These are phyloP conservation scores for Rubroshorea leprosula DNA, from an alignment of 345 rosid species.

Conservation along the genomic window DNA sequence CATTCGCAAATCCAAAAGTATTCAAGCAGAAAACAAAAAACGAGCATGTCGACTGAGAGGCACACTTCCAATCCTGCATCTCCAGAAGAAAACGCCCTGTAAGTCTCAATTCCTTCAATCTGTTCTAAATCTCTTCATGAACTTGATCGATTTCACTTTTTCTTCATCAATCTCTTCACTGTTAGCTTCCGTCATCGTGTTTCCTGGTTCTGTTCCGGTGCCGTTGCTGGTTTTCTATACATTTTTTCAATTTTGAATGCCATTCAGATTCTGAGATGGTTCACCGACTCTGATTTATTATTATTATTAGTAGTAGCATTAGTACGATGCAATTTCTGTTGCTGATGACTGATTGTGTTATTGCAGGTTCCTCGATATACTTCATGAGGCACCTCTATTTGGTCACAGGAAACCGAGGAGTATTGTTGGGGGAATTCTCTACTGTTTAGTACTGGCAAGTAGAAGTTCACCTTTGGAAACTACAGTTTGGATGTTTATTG, in stretches of 20 bases:
- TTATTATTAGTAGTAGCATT: too few species aligned
- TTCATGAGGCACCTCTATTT: conserved; percentile 89
- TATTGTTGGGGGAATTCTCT: conserved; percentile 64
- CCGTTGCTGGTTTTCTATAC: too few species aligned
- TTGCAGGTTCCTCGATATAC: conserved; percentile 77
- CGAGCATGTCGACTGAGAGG: conserved; percentile 51
- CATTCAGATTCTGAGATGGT: background rate
- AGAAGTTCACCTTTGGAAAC: background rate
- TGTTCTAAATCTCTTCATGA: background rate
- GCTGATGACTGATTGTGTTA: conserved; percentile 2
- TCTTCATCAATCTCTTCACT: background rate
- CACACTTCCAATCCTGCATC: conserved; percentile 41
- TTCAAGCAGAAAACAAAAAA: background rate
- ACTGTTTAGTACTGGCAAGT: conserved; percentile 68
- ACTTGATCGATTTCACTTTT: background rate
- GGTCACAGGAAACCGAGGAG: conserved; percentile 85
- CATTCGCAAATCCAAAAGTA: background rate
- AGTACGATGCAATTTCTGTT: background rate
- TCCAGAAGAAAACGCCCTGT: conserved; percentile 56
- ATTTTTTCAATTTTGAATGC: background rate
- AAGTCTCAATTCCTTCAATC: conserved; percentile 18
- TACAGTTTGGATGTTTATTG: background rate
- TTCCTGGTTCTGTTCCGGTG: too few species aligned
- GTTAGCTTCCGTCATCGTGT: background rate
- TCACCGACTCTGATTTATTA: too few species aligned